Base-by-base conservation (phyloP, 805 yeast species). In the Starmerella ratchasimensis region DNA sequence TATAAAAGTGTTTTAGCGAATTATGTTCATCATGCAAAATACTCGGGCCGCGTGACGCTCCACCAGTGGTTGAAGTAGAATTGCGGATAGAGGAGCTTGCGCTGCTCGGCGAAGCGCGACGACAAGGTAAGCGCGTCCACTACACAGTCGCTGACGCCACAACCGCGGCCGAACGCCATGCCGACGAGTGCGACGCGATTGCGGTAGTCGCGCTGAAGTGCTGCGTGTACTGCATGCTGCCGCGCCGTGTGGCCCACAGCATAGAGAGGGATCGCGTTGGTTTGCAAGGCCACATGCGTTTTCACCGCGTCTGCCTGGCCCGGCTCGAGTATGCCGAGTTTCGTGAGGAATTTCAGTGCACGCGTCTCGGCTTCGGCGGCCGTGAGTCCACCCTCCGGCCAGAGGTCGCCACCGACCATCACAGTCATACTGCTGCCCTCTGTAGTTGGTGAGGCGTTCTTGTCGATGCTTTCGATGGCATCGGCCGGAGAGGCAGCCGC, bases 111-210 rank as follows among this genome's bases (percentile, higher is more conserved):
- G 48, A 59, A 54, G 27, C 58, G 43, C n/a, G 55, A 46, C 4
- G 86, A 90, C 39, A 65, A 71, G 34, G 65, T 68, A 37, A 79
- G 65, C 3, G 78, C 70, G 50, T 75, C 73, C 23, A 71, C 56
- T 1, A 82, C 76, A 45, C 86, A 78, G 58, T 86, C 95, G 1
- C 94, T 94, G 2, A 86, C 86, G 1, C 95, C 95, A 7, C 82
- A 74, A 1, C 93, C 88, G 31, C 68, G 71, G 7, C 83, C 80
- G 46, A 80, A 73, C 2, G 74, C 65, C 74, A 80, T 82, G 0
- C 96, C 96, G 15, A 90, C 84, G 2, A 80, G 51, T 0, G 73
- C 67, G 11, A 76, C 50, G 28, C 59, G 60, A 25, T 65, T 61
- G 1, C 54, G 45, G 48, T 63, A 70, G 13, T 58, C 57, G 1